Conservation (phyloP, 805 yeast genomes). For the Ogataea populi-albae region DNA sequence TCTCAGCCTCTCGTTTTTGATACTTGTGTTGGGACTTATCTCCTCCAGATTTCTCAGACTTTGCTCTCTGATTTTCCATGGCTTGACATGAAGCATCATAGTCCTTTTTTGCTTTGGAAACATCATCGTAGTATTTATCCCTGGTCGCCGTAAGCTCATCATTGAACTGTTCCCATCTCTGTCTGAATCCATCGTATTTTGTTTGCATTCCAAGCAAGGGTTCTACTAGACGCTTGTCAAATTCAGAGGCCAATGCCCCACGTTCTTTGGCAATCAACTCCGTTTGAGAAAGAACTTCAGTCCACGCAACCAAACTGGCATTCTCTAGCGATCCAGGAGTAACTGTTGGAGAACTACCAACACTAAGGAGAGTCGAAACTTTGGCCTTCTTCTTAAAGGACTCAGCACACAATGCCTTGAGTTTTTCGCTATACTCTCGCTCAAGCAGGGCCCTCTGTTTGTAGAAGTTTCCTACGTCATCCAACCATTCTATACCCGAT, state of each 20-base stretch:
- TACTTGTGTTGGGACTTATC: conserved; percentile 51
- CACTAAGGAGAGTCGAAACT: conserved; percentile 63
- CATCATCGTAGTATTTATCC: conserved; percentile 50
- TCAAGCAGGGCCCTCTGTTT: conserved; percentile 80
- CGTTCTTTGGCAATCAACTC: conserved; percentile 75
- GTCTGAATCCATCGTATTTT: conserved; percentile 52
- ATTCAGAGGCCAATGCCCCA: conserved; percentile 53
- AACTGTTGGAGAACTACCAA: conserved; percentile 85
- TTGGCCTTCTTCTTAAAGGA: conserved; percentile 76
- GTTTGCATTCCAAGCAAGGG: conserved; percentile 54
- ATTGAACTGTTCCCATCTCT: conserved; percentile 55
- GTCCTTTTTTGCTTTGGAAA: conserved; percentile 62
- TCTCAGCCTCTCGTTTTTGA: conserved; percentile 64
- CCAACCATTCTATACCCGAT: conserved; percentile 69
- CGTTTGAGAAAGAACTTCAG: conserved; percentile 77
- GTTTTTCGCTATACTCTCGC: conserved; percentile 71
- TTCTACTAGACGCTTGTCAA: conserved; percentile 57
- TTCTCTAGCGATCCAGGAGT: conserved; percentile 95
- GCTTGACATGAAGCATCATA: conserved; percentile 78
- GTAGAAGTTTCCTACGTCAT: conserved; percentile 80
- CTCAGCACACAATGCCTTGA: conserved; percentile 61
- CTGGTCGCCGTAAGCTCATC: conserved; percentile 51
- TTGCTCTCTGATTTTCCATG: conserved; percentile 78
- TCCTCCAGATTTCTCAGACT: conserved; percentile 56
- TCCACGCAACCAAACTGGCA: conserved; percentile 88